phyloP scores from a whole-genome alignment of 2,329 filamentous ascomycete species.

The Calonectria leucothoes region DNA sequence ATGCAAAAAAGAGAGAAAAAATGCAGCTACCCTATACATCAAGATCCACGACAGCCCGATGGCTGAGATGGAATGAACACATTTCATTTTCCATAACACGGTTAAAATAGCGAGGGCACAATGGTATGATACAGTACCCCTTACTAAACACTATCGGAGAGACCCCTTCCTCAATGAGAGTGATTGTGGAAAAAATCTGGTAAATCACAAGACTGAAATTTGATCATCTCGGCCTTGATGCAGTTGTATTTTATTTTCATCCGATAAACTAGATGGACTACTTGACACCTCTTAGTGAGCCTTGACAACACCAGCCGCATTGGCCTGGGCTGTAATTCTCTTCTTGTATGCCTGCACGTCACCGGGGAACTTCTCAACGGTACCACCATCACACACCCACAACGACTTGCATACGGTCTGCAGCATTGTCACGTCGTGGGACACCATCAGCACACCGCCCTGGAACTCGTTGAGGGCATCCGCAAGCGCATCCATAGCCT shows the following conservation, averaged over 20 bases:
- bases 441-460: constrained; percentile 97
- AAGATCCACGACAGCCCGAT: background rate
- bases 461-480: constrained; percentile 87
- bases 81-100: background rate
- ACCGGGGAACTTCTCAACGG: constrained; percentile 94
- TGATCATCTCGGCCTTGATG: background rate
- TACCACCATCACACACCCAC: constrained; percentile 96
- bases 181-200: background rate
- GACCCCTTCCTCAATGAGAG: too few relatives aligned
- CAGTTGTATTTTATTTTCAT: background rate
- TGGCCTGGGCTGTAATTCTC: constrained; percentile 89
- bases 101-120: background rate
- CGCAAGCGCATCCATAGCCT: constrained; percentile 96
- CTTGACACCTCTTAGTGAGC: constrained; percentile 57
- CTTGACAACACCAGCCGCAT: constrained; percentile 86
- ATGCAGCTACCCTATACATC: background rate
- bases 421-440: constrained; percentile 98
- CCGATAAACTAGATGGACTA: background rate
- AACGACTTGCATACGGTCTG: constrained; percentile 94
- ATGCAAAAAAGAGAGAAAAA: background rate
- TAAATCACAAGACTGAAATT: background rate
- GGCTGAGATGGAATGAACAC: background rate
- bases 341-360: constrained; percentile 98
- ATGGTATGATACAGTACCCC: background rate
- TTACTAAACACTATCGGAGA: background rate